A percentile compares a stretch with the other conserved stretches of the same genome.
Conservation (phyloP, 2,329 filamentous ascomycete genomes). For the Claviceps africana region DNA sequence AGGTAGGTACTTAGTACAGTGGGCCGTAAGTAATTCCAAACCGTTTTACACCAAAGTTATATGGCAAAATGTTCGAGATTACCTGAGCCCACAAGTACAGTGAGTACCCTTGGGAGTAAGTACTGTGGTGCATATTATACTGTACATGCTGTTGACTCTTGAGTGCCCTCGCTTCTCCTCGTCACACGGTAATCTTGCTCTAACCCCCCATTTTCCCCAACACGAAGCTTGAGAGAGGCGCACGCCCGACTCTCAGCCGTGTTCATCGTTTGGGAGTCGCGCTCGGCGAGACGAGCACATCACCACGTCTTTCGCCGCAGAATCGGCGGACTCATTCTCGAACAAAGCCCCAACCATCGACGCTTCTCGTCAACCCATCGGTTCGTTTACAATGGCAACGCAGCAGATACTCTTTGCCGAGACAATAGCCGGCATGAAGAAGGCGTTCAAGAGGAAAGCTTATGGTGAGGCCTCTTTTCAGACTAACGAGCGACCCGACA, state of each 20-base stretch:
- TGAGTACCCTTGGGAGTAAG: too few species aligned
- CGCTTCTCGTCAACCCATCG: background rate
- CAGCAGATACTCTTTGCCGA: conserved; percentile 52
- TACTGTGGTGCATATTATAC: background rate
- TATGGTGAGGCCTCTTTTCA: conserved; percentile 33
- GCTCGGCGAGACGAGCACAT: background rate
- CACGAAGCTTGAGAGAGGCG: background rate
- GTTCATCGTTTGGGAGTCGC: background rate
- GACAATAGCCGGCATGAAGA: conserved; percentile 54
- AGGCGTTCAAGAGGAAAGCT: conserved; percentile 49
- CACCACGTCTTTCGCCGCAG: background rate
- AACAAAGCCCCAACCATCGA: background rate
- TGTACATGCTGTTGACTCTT: background rate
- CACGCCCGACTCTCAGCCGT: background rate
- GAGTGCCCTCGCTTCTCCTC: background rate
- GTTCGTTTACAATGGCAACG: conserved; percentile 23
- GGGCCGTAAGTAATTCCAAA: too few species aligned
- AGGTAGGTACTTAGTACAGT: too few species aligned
- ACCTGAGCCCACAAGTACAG: too few species aligned
- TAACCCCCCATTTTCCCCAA: background rate
- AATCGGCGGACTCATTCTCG: background rate
- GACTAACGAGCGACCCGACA: background rate
- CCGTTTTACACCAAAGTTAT: too few species aligned
- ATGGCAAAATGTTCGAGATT: too few species aligned
- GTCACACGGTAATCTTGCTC: conserved; percentile 1